phyloP scores from a whole-genome alignment of 805 yeast genomes.

The Candida ipomoeae region DNA sequence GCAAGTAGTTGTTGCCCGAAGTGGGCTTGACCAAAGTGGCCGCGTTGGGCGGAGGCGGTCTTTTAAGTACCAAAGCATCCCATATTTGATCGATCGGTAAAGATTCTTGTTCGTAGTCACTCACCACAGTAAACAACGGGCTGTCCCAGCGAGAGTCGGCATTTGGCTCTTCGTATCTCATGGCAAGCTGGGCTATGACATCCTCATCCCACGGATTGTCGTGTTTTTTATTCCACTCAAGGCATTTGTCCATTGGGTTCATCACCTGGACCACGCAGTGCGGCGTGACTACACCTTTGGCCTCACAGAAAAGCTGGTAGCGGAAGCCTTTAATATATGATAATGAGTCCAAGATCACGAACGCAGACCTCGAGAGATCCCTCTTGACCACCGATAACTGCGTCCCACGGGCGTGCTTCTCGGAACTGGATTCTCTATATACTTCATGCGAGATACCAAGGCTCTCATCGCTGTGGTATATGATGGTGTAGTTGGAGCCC shows the following conservation, averaged over 20 bases:
- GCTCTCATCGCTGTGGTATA: slow-evolving; percentile 72
- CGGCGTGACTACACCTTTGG: slow-evolving; percentile 77
- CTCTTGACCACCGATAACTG: slow-evolving; percentile 89
- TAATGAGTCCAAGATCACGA: slow-evolving; percentile 82
- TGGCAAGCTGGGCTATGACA: slow-evolving; percentile 61
- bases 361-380: slow-evolving; percentile 58
- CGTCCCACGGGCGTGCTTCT: slow-evolving; percentile 75
- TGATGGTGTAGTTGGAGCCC: slow-evolving; percentile 56
- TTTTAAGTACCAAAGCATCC: slow-evolving; percentile 55
- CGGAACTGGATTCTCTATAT: slow-evolving; percentile 69
- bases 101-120: slow-evolving; percentile 43
- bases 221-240: slow-evolving; percentile 52
- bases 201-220: slow-evolving; percentile 59
- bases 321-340: slow-evolving; percentile 93
- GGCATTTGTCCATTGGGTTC: slow-evolving; percentile 58
- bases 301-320: slow-evolving; percentile 91
- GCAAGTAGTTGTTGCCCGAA: slow-evolving; percentile 67
- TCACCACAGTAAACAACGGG: slow-evolving; percentile 72
- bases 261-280: slow-evolving; percentile 79
- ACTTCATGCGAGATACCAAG: slow-evolving; percentile 66
- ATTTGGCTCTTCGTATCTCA: slow-evolving; percentile 93
- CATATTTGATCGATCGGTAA: slow-evolving; percentile 66
- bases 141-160: slow-evolving; percentile 88
- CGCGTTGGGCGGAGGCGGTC: slow-evolving; percentile 72
- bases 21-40: slow-evolving; percentile 85